These are phyloP conservation scores for Peniophora sp. DNA, from an alignment of 1,284 basidiomycete species.

Conservation along the genomic window DNA sequence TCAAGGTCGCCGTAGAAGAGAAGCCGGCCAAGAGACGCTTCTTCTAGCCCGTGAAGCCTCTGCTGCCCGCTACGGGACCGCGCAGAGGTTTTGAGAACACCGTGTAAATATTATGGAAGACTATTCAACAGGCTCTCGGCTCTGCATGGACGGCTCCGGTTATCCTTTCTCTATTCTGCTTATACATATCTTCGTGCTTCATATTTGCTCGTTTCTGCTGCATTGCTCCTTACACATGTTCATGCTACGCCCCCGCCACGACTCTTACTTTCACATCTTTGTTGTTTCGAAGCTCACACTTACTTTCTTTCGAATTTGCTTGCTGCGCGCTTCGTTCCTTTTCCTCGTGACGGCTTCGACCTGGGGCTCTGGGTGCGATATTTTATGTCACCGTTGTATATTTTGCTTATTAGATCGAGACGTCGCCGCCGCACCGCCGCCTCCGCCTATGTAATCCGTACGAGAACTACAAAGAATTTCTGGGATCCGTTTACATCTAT, in stretches of 20 bases:
- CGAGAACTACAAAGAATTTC: no score
- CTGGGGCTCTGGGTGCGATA: background rate
- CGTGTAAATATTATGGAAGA: no score
- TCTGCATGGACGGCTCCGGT: background rate
- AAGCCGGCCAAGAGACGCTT: constrained; percentile 65
- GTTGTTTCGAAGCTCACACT: background rate
- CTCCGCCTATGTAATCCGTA: no score
- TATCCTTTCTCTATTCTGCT: background rate
- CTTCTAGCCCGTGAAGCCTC: constrained; percentile 34
- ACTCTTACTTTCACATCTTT: background rate
- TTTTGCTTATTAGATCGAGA: no score
- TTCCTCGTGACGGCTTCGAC: background rate
- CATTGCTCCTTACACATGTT: background rate
- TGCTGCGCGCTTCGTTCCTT: background rate
- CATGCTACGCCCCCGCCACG: background rate
- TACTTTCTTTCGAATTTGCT: background rate
- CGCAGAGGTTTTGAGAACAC: constrained; percentile 3
- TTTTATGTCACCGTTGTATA: no score
- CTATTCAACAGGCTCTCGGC: no score
- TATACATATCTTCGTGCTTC: background rate
- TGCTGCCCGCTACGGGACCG: background rate
- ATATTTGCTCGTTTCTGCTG: no score
- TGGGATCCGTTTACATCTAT: no score
- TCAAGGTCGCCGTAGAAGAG: constrained; percentile 64
- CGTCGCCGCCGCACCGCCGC: no score